phyloP scores from a whole-genome alignment of 306 rosid species.

The Gastrolobium bilobum region DNA sequence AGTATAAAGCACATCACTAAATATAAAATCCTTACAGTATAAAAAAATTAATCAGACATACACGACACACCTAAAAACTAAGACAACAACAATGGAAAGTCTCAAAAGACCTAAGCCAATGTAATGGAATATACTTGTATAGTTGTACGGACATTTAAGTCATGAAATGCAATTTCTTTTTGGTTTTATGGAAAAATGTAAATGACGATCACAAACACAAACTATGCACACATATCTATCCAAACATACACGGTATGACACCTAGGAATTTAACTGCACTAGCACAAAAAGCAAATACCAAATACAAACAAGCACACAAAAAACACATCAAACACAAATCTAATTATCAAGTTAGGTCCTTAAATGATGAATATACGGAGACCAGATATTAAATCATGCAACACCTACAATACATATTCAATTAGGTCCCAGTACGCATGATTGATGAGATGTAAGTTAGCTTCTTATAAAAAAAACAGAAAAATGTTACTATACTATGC shows the following conservation, averaged over 20 bases:
- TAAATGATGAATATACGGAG: neutral
- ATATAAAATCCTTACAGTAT: neutral
- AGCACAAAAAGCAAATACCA: conserved; percentile 23
- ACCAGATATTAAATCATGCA: neutral
- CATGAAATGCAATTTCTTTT: conserved; percentile 1
- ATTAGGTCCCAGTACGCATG: neutral
- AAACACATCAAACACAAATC: neutral
- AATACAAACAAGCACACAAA: neutral
- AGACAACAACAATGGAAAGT: neutral
- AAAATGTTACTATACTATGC: neutral
- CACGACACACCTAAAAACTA: neutral
- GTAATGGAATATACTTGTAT: neutral
- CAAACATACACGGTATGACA: neutral
- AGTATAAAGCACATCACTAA: conserved; percentile 36
- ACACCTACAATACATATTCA: conserved; percentile 12
- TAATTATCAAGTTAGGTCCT: neutral
- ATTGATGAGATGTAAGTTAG: conserved; percentile 12
- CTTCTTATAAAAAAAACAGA: neutral
- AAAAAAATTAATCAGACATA: neutral
- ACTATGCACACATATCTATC: neutral
- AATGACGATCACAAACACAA: conserved; percentile 16
- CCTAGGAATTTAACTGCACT: neutral
- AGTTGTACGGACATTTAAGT: conserved; percentile 30
- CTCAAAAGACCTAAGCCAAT: conserved; percentile 28
- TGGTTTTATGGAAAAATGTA: neutral